phyloP scores from a whole-genome alignment of 2,329 filamentous ascomycete species.

The Thermoascus crustaceus region DNA sequence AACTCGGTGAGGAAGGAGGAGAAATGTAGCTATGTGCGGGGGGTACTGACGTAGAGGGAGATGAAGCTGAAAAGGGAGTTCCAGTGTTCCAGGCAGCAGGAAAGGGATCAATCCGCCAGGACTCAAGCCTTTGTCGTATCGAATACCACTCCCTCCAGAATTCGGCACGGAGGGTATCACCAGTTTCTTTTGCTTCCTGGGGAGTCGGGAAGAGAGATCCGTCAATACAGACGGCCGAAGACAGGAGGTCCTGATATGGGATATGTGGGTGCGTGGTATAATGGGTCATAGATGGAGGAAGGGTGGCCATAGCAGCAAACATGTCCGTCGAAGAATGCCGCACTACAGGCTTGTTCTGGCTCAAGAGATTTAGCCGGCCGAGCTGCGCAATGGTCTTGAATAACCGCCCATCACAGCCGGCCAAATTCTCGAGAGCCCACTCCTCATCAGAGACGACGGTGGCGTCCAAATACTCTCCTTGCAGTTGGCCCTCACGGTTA shows the following conservation, averaged over 20 bases:
- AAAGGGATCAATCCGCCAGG: conserved; percentile 64
- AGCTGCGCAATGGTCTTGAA: conserved; percentile 82
- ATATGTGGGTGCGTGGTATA: conserved; percentile 14
- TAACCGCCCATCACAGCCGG: conserved; percentile 76
- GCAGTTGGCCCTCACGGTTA: conserved; percentile 76
- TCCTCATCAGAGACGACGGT: conserved; percentile 57
- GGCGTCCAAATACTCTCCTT: conserved; percentile 55
- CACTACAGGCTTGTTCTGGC: conserved; percentile 50
- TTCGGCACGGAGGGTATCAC: conserved; percentile 10
- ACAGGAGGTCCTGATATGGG: conserved; percentile 15
- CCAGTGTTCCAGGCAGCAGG: conserved; percentile 13
- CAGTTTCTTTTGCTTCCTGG: conserved; percentile 8
- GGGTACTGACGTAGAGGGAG: conserved; percentile 6
- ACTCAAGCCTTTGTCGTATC: conserved; percentile 64
- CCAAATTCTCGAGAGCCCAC: conserved; percentile 72
- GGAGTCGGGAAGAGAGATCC: conserved; percentile 25
- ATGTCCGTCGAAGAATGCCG: conserved; percentile 18
- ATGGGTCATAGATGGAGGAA: conserved; percentile 28
- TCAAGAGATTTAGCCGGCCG: conserved; percentile 74
- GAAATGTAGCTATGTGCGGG: conserved; percentile 19
- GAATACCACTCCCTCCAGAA: conserved; percentile 87
- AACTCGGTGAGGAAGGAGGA: conserved; percentile 18
- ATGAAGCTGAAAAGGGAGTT: conserved; percentile 9
- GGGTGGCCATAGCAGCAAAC: conserved; percentile 18
- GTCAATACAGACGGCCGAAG: conserved; percentile 36